Percentiles rank a stretch among this genome's conserved stretches.
Conservation (phyloP, 257 asterid genomes). For the Prunella vulgaris region DNA sequence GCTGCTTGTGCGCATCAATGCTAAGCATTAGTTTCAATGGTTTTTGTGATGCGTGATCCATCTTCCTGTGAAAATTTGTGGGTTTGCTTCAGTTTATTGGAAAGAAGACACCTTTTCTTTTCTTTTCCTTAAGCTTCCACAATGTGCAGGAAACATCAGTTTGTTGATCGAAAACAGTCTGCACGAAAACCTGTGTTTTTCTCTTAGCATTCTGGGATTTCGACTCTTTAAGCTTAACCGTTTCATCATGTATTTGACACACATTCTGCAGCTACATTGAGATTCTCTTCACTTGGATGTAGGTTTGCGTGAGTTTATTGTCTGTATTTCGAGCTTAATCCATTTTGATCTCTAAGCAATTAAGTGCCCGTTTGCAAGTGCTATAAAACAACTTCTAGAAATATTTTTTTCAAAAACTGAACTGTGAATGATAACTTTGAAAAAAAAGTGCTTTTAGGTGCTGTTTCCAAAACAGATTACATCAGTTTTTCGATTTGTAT, state of each 20-base stretch:
- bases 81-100: background rate
- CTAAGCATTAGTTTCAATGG: background rate
- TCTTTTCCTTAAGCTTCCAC: background rate
- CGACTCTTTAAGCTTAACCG: background rate
- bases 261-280: background rate
- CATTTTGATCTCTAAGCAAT: no score
- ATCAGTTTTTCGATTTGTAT: background rate
- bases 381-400: no score
- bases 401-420: no score
- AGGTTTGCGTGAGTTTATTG: background rate
- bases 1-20: background rate
- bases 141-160: background rate
- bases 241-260: background rate
- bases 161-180: background rate
- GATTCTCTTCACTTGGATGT: background rate
- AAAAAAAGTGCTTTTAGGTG: no score
- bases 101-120: background rate
- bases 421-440: no score
- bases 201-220: background rate
- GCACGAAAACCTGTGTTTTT: background rate
- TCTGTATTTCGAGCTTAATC: background rate
- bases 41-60: background rate
- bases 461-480: no score
- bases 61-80: background rate
- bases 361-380: no score